phyloP scores from a whole-genome alignment of 805 yeast genomes.

The Lipomyces chichibuensis region DNA sequence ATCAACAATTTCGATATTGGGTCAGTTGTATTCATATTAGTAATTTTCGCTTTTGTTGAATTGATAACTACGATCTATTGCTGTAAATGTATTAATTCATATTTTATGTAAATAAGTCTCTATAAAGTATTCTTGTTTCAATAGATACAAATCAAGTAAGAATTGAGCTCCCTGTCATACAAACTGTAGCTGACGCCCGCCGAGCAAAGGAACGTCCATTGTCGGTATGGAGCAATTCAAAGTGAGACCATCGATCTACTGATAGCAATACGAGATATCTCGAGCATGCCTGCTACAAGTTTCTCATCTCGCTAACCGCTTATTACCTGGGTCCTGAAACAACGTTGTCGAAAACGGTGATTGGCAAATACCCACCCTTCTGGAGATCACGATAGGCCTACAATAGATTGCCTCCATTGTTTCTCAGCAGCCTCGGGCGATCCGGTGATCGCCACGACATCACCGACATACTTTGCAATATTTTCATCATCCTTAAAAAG shows the following conservation, averaged over 20 bases:
- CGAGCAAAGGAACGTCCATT: background rate
- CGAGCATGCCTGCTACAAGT: background rate
- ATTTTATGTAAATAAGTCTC: background rate
- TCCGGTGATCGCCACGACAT: constrained; percentile 19
- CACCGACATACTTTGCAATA: constrained; percentile 23
- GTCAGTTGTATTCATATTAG: background rate
- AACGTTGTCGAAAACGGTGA: background rate
- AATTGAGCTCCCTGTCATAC: no score
- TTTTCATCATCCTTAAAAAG: constrained; percentile 16
- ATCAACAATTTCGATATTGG: background rate
- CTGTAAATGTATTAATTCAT: background rate
- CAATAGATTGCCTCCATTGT: constrained; percentile 9
- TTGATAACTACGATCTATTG: background rate
- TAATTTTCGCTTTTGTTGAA: background rate
- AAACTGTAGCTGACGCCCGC: background rate
- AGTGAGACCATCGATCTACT: background rate
- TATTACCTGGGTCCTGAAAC: background rate
- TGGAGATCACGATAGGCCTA: background rate
- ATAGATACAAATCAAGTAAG: background rate
- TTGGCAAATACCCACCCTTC: background rate
- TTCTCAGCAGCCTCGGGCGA: constrained; percentile 3
- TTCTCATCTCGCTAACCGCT: background rate
- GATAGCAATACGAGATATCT: background rate
- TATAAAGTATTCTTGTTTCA: background rate
- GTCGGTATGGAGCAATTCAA: background rate